Base-by-base conservation (phyloP, 192 early-diverging fungal genomes). In the Coemansia aciculifera region DNA sequence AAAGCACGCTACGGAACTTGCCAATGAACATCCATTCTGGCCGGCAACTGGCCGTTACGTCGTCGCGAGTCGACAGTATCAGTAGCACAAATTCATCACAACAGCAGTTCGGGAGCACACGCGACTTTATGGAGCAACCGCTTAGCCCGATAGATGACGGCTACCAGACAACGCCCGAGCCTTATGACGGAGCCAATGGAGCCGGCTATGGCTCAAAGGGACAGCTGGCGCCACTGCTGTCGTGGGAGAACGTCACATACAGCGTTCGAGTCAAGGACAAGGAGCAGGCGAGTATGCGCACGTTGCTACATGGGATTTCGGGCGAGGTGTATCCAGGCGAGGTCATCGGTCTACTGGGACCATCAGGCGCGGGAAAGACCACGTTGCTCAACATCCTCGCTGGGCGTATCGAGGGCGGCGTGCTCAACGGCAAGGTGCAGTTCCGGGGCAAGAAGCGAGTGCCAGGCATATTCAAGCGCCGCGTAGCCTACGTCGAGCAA, bases 341-440 rank as follows among this genome's bases (percentile, higher is more conserved):
- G 66, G 88, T 98, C 8, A 88, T 95, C 86, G 96, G 94, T 12
- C 92, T 98, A 37, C 91, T 98, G 87, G 96, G 94, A 7, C 91
- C 90, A 10, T 94, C 93, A 21, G 94, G 93, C 5, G 96, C 96
- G 0, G 96, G 96, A 11, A 98, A 98, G 73, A 94, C 96, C 12
- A 95, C 90, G 32, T 81, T 96, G 54, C 79, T 98, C 42, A 94
- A 98, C 73, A 94, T 98, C 67, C 84, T 98, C 21, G 94, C 96
- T 0, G 83, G 87, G 5, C 78, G 94, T 68, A 84, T 88, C 76
- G 89, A 91, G 66, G 73, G 86, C 36, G 88, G 90, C 49, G 79
- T 66, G 1, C 85, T 94, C 15, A 75, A 83, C 29, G 95, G 96
- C 6, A 84, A 89, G 46, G 89, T 96, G 17, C 80, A 89, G 56